Evolutionary conservation across 176 grass and related monocot genomes (phyloP).

Genomic region (Eragrostis curvula): DNA sequence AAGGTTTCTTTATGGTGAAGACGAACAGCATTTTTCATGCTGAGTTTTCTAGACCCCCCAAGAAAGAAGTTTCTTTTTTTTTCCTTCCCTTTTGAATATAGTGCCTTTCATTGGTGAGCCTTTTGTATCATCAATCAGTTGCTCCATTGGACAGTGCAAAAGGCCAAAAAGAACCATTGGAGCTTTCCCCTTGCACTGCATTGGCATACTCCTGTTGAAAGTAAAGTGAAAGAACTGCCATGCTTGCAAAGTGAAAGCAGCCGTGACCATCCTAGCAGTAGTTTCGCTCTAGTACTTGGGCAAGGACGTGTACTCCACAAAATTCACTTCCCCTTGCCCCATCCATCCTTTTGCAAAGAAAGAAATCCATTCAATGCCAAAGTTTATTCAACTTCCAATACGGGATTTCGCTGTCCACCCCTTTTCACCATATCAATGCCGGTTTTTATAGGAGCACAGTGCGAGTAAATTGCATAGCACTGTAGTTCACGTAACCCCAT

Average conservation of each 20-base stretch:
- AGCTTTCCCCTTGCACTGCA: conserved; percentile 29
- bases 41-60: background rate
- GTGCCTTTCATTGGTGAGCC: background rate
- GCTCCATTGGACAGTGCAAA: background rate
- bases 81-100: background rate
- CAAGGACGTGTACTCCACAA: conserved; percentile 50
- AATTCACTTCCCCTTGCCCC: background rate
- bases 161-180: background rate
- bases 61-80: background rate
- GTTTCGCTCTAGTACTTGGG: background rate
- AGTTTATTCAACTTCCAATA: background rate
- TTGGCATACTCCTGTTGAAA: conserved; percentile 1
- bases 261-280: background rate
- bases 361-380: background rate
- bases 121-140: background rate
- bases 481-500: background rate
- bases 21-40: conserved; percentile 3
- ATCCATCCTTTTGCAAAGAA: background rate
- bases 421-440: background rate
- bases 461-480: background rate
- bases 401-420: background rate
- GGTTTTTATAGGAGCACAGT: background rate
- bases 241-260: conserved; percentile 33
- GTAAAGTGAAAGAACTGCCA: conserved; percentile 13
- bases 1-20: background rate